phyloP scores from a whole-genome alignment of 2,329 filamentous ascomycete species.

The Phaeosphaeriaceae sp. region DNA sequence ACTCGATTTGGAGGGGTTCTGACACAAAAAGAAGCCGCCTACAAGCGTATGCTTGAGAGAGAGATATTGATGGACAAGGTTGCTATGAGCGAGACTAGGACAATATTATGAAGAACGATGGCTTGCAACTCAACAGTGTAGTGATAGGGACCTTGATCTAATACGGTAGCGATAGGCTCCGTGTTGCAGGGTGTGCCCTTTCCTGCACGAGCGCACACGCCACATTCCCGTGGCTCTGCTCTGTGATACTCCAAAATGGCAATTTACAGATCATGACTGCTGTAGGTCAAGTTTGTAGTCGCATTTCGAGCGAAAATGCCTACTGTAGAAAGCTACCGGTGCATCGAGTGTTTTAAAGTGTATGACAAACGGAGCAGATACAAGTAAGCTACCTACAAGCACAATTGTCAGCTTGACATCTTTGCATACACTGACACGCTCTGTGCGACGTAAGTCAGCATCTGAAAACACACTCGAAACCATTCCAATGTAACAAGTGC shows the following conservation, averaged over 20 bases:
- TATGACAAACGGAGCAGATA: neutral
- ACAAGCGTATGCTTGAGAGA: neutral
- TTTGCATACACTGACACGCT: neutral
- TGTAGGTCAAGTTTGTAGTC: neutral
- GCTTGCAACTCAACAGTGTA: neutral
- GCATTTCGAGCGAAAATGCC: neutral
- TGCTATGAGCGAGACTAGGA: neutral
- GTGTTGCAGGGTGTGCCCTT: neutral
- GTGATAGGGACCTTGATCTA: neutral
- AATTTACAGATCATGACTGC: too few species aligned
- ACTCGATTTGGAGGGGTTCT: neutral
- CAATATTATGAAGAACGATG: neutral
- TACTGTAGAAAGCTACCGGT: neutral
- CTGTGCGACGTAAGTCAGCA: conserved; percentile 8
- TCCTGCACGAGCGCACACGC: neutral
- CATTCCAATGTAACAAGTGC: conserved; percentile 5
- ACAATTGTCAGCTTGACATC: neutral
- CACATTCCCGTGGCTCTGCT: neutral
- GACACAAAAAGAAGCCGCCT: neutral
- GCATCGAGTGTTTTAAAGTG: neutral
- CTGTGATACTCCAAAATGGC: too few species aligned
- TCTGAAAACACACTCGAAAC: conserved; percentile 14
- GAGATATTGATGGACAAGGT: neutral
- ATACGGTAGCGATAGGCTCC: neutral
- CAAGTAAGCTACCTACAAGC: neutral